These are phyloP conservation scores for Colletotrichum lini DNA, from an alignment of 2,329 filamentous ascomycete genomes.

Conservation along the genomic window DNA sequence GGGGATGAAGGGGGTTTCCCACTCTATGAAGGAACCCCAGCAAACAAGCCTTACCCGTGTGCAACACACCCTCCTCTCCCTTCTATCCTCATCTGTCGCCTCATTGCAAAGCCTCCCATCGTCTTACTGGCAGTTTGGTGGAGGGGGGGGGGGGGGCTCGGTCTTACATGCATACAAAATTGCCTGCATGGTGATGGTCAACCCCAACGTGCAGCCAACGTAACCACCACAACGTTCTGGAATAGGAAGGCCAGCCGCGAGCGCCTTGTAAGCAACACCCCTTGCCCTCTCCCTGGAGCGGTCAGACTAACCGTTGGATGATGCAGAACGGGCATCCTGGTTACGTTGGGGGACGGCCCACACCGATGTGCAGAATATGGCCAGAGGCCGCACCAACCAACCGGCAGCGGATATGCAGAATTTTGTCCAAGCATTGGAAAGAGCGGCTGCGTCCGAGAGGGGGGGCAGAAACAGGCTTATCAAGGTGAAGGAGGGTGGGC, in stretches of 20 bases:
- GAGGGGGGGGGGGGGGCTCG: conserved; percentile 11
- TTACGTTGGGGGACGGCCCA: neutral
- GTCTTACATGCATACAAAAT: conserved; percentile 36
- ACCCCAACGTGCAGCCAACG: conserved; percentile 18
- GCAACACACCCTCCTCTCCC: conserved; percentile 1
- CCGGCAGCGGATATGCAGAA: neutral
- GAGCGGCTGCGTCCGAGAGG: conserved; percentile 11
- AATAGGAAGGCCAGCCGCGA: conserved; percentile 22
- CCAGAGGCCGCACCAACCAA: conserved; percentile 7
- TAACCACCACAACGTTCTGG: conserved; percentile 11
- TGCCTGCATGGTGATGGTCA: conserved; percentile 6
- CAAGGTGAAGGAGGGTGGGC: neutral
- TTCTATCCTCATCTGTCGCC: conserved; percentile 1
- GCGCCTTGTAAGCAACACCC: conserved; percentile 3
- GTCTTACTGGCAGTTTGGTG: conserved; percentile 14
- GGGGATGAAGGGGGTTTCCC: conserved; percentile 3
- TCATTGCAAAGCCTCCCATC: neutral
- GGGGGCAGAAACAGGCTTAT: neutral
- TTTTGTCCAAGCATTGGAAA: neutral
- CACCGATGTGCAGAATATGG: neutral
- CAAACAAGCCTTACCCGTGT: conserved; percentile 5
- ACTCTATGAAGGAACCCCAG: conserved; percentile 20
- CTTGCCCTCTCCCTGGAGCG: neutral
- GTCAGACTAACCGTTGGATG: conserved; percentile 9
- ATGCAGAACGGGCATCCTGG: conserved; percentile 12